Evolutionary conservation across 2,329 filamentous ascomycete species (phyloP), one percentile per base, ranked within the genome.

Genomic region (Bipolaris gigantea): DNA sequence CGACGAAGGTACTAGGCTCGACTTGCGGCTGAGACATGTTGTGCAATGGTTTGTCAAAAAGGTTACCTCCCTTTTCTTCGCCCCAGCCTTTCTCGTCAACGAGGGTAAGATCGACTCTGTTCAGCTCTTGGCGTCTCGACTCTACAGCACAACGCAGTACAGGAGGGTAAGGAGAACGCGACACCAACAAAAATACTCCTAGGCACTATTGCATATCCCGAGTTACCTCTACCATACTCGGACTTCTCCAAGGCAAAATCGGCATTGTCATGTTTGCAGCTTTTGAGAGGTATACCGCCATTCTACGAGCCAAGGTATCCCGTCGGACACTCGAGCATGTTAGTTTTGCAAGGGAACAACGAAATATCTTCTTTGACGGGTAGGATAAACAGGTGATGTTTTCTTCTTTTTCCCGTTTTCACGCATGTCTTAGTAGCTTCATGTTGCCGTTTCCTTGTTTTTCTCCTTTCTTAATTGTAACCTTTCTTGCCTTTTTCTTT

Each of bases 1-100:
- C 81, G 83, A 71, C 79, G 84, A 69, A 79, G 84, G 70, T 87
- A 86, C 72, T 86, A 63, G 76, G 66, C 57, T 46, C 38, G 46
- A 18, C 34, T 52, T 74, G 34, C 45, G 50, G 56, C 60, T 59
- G 43, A 25, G 27, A 51, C 43, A 47, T 56, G 54, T 61, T 56
- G 48, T 55, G 49, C 53, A 66, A 65, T 66, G 71, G 72, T 74
- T 74, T 74, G 72, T 73, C 67, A 67, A 66, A 67, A 66, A 71
- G 51, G 70, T 69, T 72, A 70, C 62, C 59, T 68, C 63, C 64
- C 61, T 60, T 69, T 67, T 63, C 61, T 66, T 66, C 65, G 55
- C 60, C 64, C 64, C 63, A 33, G 63, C 63, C 69, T 65, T 67
- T 62, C 62, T 60, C 60, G 62, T 62, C 68, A 59, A 56, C 57